Evolutionary conservation across 345 rosid species (phyloP).

Genomic region (Eucalyptus sp.): DNA sequence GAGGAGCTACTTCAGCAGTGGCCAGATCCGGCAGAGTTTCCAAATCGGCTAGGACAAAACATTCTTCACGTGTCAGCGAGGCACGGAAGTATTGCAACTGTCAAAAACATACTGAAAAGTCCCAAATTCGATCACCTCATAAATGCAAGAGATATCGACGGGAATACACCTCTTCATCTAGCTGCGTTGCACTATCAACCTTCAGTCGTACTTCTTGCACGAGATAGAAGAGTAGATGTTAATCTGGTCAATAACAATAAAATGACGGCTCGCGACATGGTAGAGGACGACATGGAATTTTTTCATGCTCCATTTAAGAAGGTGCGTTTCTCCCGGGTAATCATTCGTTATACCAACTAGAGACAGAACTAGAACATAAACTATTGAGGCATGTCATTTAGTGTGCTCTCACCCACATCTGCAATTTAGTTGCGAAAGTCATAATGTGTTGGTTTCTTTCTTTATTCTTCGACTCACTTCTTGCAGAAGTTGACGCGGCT

Average conservation of each 20-base stretch:
- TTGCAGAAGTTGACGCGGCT: too few relatives aligned
- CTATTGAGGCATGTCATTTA: too few relatives aligned
- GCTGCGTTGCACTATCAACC: neutral
- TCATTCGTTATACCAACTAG: neutral
- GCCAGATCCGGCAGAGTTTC: neutral
- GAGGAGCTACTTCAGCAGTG: neutral
- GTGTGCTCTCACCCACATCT: too few relatives aligned
- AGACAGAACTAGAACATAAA: too few relatives aligned
- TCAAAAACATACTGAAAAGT: too few relatives aligned
- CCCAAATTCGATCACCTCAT: neutral
- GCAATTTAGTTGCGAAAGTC: too few relatives aligned
- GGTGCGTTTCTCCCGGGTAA: too few relatives aligned
- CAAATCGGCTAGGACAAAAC: neutral
- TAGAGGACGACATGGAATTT: accelerated
- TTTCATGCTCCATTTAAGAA: too few relatives aligned
- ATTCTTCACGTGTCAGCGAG: neutral
- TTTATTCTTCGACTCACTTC: too few relatives aligned
- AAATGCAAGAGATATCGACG: neutral
- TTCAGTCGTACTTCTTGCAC: neutral
- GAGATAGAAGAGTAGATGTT: neutral
- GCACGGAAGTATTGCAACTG: neutral
- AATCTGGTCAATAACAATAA: neutral
- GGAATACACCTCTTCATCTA: neutral
- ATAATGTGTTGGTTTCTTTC: too few relatives aligned
- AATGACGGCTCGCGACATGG: neutral